Evolutionary conservation across 2,329 filamentous ascomycete species (phyloP).

Genomic region (Alternaria sp.): DNA sequence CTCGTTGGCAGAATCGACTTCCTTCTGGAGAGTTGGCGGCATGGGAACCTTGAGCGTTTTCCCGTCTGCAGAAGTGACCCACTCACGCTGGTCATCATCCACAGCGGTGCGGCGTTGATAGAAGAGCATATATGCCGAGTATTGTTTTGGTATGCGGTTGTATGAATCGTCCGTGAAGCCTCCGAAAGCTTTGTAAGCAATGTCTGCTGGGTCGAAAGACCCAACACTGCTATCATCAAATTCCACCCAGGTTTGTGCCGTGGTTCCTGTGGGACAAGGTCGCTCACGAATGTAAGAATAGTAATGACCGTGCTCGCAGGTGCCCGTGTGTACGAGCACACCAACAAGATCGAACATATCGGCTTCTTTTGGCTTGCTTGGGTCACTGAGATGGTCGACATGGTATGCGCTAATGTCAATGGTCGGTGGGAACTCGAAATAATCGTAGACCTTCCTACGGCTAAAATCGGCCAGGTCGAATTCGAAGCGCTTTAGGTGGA

Average conservation of each 20-base stretch:
- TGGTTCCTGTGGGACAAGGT: slow-evolving; percentile 59
- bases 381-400: slow-evolving; percentile 78
- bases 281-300: slow-evolving; percentile 93
- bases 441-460: slow-evolving; percentile 93
- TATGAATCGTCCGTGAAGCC: slow-evolving; percentile 46
- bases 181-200: slow-evolving; percentile 77
- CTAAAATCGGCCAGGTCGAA: slow-evolving; percentile 79
- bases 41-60: slow-evolving; percentile 58
- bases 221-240: slow-evolving; percentile 91
- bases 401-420: slow-evolving; percentile 93
- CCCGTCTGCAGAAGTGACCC: slow-evolving; percentile 48
- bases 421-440: slow-evolving; percentile 82
- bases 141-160: slow-evolving; percentile 39
- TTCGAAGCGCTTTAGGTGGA: slow-evolving; percentile 89
- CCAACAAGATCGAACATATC: slow-evolving; percentile 95
- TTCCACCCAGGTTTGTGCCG: slow-evolving; percentile 73
- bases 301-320: slow-evolving; percentile 93
- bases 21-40: slow-evolving; percentile 54
- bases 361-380: slow-evolving; percentile 60
- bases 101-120: slow-evolving; percentile 82
- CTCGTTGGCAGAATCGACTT: slow-evolving; percentile 76
- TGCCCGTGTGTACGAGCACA: slow-evolving; percentile 90
- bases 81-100: slow-evolving; percentile 43
- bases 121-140: slow-evolving; percentile 96
- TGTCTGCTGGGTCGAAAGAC: slow-evolving; percentile 73